Base-by-base conservation (phyloP, 306 rosid species). In the Boehmeria nivea region DNA sequence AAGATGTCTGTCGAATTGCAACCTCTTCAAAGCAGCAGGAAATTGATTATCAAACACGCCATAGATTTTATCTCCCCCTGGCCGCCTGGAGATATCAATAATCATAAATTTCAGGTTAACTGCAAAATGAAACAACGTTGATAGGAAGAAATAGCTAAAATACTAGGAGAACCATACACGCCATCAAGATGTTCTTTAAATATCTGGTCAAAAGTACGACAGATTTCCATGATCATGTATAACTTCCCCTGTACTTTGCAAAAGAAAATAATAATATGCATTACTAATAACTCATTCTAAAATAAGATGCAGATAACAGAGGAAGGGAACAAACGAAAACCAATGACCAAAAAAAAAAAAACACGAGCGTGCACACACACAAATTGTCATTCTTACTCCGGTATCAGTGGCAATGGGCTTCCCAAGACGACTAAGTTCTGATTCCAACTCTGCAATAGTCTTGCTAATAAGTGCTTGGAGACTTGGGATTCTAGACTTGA, bases 151-250 rank as follows among this genome's bases (percentile, higher is more conserved):
- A 40, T 14, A 27, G 27, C 17, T 15, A 24, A 21, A 31, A 19
- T 16, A 24, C 52, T n/a, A 18, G 21, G 56, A 52, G 59, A 50
- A 65, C 66, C n/a, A 16, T 66, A 75, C 81, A 61, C 70, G 59
- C 81, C 77, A 57, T 76, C 81, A n/a, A 76, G 73, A 57, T 62
- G 77, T 66, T 76, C 77, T 66, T 76, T 76, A 37, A 76, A 76
- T 43, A 66, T 76, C 67, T 71, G 77, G 63, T 76, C 81, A 20
- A 76, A 76, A 16, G 71, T 71, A 51, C 74, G 81, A 47, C 67
- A 76, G 31, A 76, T 76, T 61, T 76, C 81, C 81, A 76, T 65
- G 28, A 70, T 61, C 62, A 71, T 72, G 53, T 76, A 76, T 34
- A 76, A 52, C 26, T 76, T 70, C 28, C 77, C 81, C 81, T 75